Percentiles rank a stretch among this genome's conserved stretches.
Conservation (phyloP, 306 rosid genomes). For the Vigna angularis region DNA sequence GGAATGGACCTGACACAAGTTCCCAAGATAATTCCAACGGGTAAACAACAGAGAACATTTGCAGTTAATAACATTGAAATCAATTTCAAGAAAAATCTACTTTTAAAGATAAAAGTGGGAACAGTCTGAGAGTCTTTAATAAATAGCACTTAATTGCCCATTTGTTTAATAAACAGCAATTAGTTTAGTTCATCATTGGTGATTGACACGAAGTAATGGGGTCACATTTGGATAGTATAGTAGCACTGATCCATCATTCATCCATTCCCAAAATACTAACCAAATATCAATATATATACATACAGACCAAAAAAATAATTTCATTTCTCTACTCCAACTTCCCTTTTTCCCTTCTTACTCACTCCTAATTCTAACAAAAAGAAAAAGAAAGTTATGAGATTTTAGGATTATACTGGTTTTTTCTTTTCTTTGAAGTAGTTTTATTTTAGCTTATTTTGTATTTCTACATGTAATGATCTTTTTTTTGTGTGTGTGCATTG, state of each 20-base stretch:
- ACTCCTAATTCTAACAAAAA: too few relatives aligned
- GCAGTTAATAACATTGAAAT: not conserved
- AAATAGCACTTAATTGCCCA: not conserved
- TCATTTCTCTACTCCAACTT: too few relatives aligned
- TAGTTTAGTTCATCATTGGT: not conserved
- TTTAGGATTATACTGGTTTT: too few relatives aligned
- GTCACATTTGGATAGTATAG: slow-evolving; percentile 1
- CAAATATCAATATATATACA: slow-evolving; percentile 6
- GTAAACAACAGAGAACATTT: slow-evolving; percentile 13
- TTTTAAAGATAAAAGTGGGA: slow-evolving; percentile 1
- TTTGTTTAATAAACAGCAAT: slow-evolving; percentile 5
- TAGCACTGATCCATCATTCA: not conserved
- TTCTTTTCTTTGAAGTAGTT: too few relatives aligned
- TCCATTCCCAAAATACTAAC: not conserved
- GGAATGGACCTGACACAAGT: slow-evolving; percentile 12
- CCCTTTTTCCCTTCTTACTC: too few relatives aligned
- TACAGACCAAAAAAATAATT: not conserved
- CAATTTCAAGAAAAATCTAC: not conserved
- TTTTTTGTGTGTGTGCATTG: too few relatives aligned
- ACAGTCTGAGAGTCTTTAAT: not conserved
- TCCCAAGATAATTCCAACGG: not conserved
- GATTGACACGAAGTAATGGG: not conserved
- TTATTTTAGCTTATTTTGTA: too few relatives aligned
- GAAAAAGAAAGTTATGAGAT: too few relatives aligned
- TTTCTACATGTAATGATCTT: too few relatives aligned